A percentile compares a stretch with the other conserved stretches of the same genome.
Evolutionary conservation across 108 stramenopile genomes (phyloP).

Genomic region (Aurantiochytrium sp.): DNA sequence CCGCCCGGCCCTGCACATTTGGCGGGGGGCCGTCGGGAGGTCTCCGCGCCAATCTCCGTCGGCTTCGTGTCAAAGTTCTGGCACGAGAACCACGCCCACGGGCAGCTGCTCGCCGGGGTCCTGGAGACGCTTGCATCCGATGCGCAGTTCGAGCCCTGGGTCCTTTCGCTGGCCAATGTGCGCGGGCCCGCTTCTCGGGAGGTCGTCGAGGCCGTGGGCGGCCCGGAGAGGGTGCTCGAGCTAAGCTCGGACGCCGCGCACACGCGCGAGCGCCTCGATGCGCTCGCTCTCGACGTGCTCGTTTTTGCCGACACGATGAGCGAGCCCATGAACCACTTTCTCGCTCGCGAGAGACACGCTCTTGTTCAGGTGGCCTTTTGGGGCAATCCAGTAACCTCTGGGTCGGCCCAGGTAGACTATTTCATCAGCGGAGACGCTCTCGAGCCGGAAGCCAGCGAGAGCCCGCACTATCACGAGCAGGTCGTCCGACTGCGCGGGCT

Average conservation of each 20-base stretch:
- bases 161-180: slow-evolving; percentile 29
- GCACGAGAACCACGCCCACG: slow-evolving; percentile 56
- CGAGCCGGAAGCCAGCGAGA: slow-evolving; percentile 42
- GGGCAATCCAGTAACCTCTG: slow-evolving; percentile 63
- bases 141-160: slow-evolving; percentile 29
- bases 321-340: slow-evolving; percentile 53
- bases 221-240: background rate
- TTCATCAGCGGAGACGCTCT: slow-evolving; percentile 54
- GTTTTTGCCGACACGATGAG: slow-evolving; percentile 55
- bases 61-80: slow-evolving; percentile 60
- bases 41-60: background rate
- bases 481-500: slow-evolving; percentile 63
- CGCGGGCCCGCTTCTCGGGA: background rate
- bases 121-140: slow-evolving; percentile 39
- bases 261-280: background rate
- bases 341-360: slow-evolving; percentile 46
- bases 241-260: background rate
- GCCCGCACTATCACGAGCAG: slow-evolving; percentile 61
- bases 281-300: slow-evolving; percentile 37
- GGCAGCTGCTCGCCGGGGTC: slow-evolving; percentile 56
- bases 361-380: slow-evolving; percentile 54
- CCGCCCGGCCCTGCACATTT: background rate
- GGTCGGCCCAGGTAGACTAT: slow-evolving; percentile 47
- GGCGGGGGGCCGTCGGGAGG: background rate
- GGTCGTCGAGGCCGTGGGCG: background rate